phyloP scores from a whole-genome alignment of 306 rosid species.

The Hippophae gyantsensis region DNA sequence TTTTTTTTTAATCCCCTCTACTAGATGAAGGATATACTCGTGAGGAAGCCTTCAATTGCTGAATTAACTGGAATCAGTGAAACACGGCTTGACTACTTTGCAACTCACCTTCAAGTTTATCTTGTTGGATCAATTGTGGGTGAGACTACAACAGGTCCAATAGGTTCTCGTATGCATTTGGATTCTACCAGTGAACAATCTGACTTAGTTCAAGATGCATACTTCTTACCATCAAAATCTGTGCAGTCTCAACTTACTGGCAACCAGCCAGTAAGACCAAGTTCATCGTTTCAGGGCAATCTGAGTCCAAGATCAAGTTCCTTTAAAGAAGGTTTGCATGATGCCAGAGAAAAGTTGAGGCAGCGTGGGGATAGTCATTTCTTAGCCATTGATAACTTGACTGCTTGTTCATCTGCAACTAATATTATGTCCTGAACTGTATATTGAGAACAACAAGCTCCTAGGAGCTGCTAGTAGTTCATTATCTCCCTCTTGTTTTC shows the following conservation, averaged over 20 bases:
- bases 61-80: conserved; percentile 88
- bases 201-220: conserved; percentile 40
- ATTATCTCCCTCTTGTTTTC: conserved; percentile 39
- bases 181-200: conserved; percentile 21
- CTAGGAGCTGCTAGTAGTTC: conserved; percentile 25
- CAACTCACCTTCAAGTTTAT: conserved; percentile 80
- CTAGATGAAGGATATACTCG: conserved; percentile 77
- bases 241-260: conserved; percentile 51
- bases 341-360: conserved; percentile 64
- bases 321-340: conserved; percentile 69
- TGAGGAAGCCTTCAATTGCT: conserved; percentile 71
- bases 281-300: conserved; percentile 55
- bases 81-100: conserved; percentile 82
- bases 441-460: conserved; percentile 32
- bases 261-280: conserved; percentile 50
- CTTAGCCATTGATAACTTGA: conserved; percentile 34
- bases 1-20: background rate
- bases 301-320: conserved; percentile 83
- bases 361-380: conserved; percentile 46
- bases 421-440: conserved; percentile 23
- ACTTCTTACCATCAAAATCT: conserved; percentile 42
- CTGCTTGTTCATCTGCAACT: conserved; percentile 23
- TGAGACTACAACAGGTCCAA: conserved; percentile 26
- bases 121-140: conserved; percentile 59
- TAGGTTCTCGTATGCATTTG: conserved; percentile 17